phyloP scores from a whole-genome alignment of 441 rosid species.

The Bruguiera hainesii region DNA sequence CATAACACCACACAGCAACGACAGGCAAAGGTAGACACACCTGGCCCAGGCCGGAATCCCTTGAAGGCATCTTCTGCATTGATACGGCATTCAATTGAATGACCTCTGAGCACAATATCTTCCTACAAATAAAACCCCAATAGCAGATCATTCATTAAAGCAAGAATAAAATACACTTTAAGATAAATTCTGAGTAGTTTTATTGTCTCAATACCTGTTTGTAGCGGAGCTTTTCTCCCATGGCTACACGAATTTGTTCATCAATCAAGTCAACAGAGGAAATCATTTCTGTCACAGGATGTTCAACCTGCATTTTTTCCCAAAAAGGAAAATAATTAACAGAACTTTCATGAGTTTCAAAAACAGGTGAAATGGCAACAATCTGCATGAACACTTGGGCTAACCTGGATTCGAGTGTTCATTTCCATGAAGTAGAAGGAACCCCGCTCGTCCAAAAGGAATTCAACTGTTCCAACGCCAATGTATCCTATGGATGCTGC shows the following conservation, averaged over 20 bases:
- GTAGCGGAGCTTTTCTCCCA: slow-evolving; percentile 87
- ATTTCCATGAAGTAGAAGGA: slow-evolving; percentile 99
- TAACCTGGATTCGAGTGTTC: slow-evolving; percentile 98
- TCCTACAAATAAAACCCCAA: slow-evolving; percentile 47
- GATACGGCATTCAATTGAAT: slow-evolving; percentile 98
- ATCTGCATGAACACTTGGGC: slow-evolving; percentile 9
- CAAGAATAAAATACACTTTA: neutral
- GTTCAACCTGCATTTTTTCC: slow-evolving; percentile 67
- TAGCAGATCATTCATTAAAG: slow-evolving; percentile 6
- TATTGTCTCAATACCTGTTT: slow-evolving; percentile 52
- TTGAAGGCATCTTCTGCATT: slow-evolving; percentile 97
- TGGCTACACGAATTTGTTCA: slow-evolving; percentile 92
- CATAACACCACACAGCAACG: neutral
- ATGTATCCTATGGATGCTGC: slow-evolving; percentile 97
- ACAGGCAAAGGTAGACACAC: slow-evolving; percentile 29
- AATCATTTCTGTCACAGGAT: slow-evolving; percentile 98
- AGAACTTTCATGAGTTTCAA: slow-evolving; percentile 7
- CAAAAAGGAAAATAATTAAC: slow-evolving; percentile 8
- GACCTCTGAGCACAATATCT: slow-evolving; percentile 90
- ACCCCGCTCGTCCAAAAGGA: slow-evolving; percentile 97
- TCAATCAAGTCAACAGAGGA: slow-evolving; percentile 96
- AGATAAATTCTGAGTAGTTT: slow-evolving; percentile 4
- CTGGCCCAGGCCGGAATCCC: slow-evolving; percentile 97
- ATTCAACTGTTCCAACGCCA: slow-evolving; percentile 96
- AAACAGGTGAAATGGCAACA: slow-evolving; percentile 7